Percentiles rank a stretch among this genome's conserved stretches.
These are phyloP conservation scores for Morella rubra DNA, from an alignment of 306 rosid species.

Conservation along the genomic window DNA sequence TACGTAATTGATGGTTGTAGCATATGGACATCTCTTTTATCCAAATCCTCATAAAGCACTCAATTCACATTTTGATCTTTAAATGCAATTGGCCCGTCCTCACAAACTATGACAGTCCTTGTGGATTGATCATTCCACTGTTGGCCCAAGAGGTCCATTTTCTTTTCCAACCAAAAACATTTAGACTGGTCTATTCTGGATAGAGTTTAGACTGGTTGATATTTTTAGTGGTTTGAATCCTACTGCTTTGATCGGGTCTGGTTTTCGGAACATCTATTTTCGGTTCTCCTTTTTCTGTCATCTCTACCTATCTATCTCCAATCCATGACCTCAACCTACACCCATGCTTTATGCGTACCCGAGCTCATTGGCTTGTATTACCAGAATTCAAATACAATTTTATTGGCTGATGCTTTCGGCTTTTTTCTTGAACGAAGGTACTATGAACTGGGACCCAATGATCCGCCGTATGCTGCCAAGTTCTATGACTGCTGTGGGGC, in stretches of 20 bases:
- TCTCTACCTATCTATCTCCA: background rate
- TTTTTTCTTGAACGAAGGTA: conserved; percentile 49
- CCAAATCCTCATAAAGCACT: background rate
- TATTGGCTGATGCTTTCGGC: conserved; percentile 13
- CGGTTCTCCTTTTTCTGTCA: background rate
- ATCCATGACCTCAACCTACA: background rate
- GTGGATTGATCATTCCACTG: background rate
- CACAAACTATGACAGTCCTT: too few species aligned
- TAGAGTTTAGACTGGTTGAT: background rate
- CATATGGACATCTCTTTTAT: background rate
- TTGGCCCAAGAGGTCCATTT: background rate
- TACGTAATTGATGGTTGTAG: background rate
- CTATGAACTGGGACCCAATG: conserved; percentile 75
- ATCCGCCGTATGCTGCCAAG: conserved; percentile 84
- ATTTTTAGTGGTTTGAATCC: background rate
- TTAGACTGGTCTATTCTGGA: background rate
- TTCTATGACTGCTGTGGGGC: conserved; percentile 97
- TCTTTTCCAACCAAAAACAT: background rate
- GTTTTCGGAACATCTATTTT: background rate
- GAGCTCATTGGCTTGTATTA: background rate
- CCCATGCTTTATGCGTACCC: background rate
- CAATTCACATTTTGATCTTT: background rate
- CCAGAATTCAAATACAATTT: background rate
- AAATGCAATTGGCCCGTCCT: background rate
- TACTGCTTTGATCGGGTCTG: background rate